A percentile compares a stretch with the other conserved stretches of the same genome.
Evolutionary conservation across 768 basidiomycete genomes (phyloP).

Genomic region (Amyloporia xantha): DNA sequence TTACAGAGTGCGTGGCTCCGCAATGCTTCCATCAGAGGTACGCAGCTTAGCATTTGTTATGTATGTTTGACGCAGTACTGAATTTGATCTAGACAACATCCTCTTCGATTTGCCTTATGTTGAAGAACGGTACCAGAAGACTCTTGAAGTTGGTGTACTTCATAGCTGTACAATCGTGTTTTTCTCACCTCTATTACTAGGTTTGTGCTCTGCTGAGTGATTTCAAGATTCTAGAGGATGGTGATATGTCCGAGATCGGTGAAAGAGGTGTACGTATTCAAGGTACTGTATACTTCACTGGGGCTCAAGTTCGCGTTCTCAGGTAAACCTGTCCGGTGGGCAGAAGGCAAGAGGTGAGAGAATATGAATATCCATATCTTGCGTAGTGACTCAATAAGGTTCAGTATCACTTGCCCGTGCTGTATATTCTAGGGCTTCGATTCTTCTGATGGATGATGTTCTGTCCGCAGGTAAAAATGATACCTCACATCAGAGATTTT

Average conservation of each 20-base stretch:
- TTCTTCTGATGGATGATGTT: conserved; percentile 83
- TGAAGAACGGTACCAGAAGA: conserved; percentile 66
- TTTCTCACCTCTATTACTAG: conserved; percentile 2
- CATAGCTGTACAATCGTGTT: not conserved
- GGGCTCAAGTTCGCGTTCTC: not conserved
- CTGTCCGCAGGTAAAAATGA: conserved; percentile 38
- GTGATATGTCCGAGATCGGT: conserved; percentile 83
- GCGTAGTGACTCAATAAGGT: not conserved
- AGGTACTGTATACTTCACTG: not conserved
- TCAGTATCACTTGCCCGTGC: conserved; percentile 74
- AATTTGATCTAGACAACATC: conserved; percentile 48
- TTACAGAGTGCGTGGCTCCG: conserved; percentile 54
- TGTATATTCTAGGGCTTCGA: conserved; percentile 81
- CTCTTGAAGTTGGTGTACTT: conserved; percentile 51
- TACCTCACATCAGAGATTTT: not conserved
- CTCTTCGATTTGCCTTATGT: conserved; percentile 74
- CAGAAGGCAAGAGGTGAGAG: conserved; percentile 47
- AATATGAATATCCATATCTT: not conserved
- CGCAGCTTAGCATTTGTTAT: no score
- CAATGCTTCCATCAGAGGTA: conserved; percentile 60
- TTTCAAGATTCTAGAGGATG: conserved; percentile 78
- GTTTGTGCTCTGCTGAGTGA: conserved; percentile 64
- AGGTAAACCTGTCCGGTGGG: conserved; percentile 46
- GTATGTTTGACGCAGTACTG: conserved; percentile 11
- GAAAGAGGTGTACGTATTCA: conserved; percentile 60